Evolutionary conservation across 2,329 filamentous ascomycete genomes (phyloP).

Genomic region (Colletotrichum cereale): DNA sequence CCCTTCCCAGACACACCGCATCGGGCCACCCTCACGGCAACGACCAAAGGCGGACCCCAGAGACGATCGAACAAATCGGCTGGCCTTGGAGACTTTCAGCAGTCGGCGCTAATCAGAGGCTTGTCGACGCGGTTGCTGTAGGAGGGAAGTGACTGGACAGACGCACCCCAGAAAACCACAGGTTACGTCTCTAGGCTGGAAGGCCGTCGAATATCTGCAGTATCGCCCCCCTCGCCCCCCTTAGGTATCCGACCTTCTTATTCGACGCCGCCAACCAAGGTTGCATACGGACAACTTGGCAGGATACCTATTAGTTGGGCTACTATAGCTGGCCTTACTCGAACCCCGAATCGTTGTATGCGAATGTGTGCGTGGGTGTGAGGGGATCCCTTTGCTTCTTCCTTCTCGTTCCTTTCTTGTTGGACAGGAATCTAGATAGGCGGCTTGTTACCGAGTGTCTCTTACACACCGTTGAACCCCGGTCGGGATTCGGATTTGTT

Average conservation of each 20-base stretch:
- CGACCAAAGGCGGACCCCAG: slow-evolving; percentile 12
- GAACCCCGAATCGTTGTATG: background rate
- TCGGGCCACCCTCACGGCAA: slow-evolving; percentile 1
- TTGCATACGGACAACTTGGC: slow-evolving; percentile 4
- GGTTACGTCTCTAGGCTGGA: slow-evolving; percentile 24
- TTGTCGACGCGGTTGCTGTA: background rate
- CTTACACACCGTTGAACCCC: background rate
- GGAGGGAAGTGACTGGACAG: slow-evolving; percentile 19
- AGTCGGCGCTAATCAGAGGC: background rate
- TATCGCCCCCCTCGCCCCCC: slow-evolving; percentile 1
- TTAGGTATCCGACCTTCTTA: slow-evolving; percentile 6
- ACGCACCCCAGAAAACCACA: slow-evolving; percentile 38
- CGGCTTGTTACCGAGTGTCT: background rate
- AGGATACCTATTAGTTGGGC: background rate
- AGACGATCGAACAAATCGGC: slow-evolving; percentile 32
- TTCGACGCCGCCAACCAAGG: slow-evolving; percentile 17
- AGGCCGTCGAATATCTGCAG: slow-evolving; percentile 33
- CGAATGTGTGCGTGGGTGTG: background rate
- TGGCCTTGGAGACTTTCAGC: slow-evolving; percentile 5
- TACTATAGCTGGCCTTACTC: slow-evolving; percentile 3
- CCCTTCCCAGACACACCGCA: background rate
- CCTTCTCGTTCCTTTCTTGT: background rate
- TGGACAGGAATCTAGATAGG: background rate
- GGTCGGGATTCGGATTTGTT: slow-evolving; percentile 2
- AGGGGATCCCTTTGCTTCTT: background rate